Evolutionary conservation across 345 rosid species (phyloP).

Genomic region (Zanthoxylum bungeanum): DNA sequence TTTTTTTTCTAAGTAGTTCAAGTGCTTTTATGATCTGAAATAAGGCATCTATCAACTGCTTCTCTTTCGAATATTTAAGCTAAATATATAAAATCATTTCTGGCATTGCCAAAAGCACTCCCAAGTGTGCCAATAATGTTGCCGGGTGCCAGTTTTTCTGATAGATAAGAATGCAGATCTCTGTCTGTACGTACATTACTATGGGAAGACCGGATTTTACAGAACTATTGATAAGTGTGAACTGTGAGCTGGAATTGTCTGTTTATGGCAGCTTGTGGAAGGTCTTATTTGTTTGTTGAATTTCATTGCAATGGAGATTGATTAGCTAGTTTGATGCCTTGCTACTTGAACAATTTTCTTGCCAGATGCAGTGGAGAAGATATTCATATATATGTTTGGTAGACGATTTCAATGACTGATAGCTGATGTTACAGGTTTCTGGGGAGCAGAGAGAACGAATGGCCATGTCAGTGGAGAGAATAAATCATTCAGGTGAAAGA

Average conservation of each 20-base stretch:
- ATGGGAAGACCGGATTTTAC: background rate
- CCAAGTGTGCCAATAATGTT: background rate
- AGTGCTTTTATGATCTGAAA: background rate
- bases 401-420: conserved; percentile 10
- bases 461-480: conserved; percentile 74
- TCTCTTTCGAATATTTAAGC: background rate
- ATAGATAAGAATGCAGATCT: background rate
- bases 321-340: background rate
- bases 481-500: conserved; percentile 71
- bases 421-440: conserved; percentile 43
- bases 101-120: background rate
- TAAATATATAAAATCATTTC: background rate
- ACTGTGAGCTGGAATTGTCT: background rate
- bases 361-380: background rate
- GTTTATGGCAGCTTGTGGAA: background rate
- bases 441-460: conserved; percentile 76
- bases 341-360: background rate
- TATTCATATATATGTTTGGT: background rate
- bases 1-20: background rate
- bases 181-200: background rate
- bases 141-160: background rate
- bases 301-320: background rate
- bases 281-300: background rate
- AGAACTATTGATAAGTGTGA: background rate
- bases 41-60: background rate